Base-by-base conservation (phyloP, 805 yeast genomes). In the Candida loeiensis region DNA sequence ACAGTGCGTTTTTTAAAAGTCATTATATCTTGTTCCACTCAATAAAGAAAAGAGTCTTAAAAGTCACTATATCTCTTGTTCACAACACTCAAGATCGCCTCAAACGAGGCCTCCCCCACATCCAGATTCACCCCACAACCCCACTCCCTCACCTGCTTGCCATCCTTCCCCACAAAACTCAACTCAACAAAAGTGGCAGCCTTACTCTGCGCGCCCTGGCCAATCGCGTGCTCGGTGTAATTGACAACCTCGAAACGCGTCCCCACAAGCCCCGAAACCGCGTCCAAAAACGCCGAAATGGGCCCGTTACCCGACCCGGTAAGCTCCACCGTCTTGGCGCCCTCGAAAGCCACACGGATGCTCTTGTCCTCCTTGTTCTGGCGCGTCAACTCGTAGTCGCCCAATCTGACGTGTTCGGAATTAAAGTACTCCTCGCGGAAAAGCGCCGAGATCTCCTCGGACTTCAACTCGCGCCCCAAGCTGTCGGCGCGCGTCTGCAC, bases 271-370 rank as follows among this genome's bases (percentile, higher is more conserved):
- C 68, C 61, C 17, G 81, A 68, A 35, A 82, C 58, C 13, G 88
- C 87, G 58, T 80, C 80, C 40, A 79, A 68, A 59, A 82, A 78
- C 2, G 89, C 77, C 27, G 90, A 83, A 45, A 83, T 80, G 43
- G 89, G 90, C 53, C 91, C 91, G 53, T 83, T 83, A 63, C 91
- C 91, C 20, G 69, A 57, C 53, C 90, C 89, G 24, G 58, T 53
- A 36, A 79, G 63, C 34, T 56, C 49, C 29, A 45, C 36, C 12
- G 18, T 36, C 14, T 43, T 31, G 13, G 44, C 36, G 34, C 44
- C 46, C 17, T 42, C 47, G 45, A 57, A 47, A 12, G 45, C 49
- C 11, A 56, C 53, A 24, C 46, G 29, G 40, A 57, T 53, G 37
- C 52, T 56, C 39, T 60, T 54, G 30, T 50, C 47, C 22, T 29